Base-by-base conservation (phyloP, 495 filamentous ascomycete genomes). In the Xylaria cubensis region DNA sequence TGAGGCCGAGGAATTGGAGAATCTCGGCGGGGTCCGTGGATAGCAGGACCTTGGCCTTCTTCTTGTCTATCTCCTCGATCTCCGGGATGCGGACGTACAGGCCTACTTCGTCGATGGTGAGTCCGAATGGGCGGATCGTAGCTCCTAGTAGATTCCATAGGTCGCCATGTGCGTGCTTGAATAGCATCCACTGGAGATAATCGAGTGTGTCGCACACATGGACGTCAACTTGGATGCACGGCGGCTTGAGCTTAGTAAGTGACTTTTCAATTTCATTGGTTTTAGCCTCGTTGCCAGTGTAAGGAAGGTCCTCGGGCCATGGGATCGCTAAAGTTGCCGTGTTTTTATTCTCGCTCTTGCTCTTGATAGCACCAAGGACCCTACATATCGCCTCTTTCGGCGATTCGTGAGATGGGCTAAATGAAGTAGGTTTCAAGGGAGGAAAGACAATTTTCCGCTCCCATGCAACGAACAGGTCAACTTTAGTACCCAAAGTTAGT, bases 141-240 rank as follows among this genome's bases (percentile, higher is more conserved):
- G 84, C 81, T 0, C 91, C 91, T 0, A 94, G 74, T 1, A 94
- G 81, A 56, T 89, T 90, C 87, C 87, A 89, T 0, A 93, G 73
- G 67, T 93, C 92, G 42, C 90, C 88, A 63, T 93, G 89, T 2
- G 86, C 85, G 13, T 88, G 78, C 73, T 88, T 88, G 77, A 92
- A 92, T 34, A 86, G 76, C 67, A 83, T 79, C 92, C 92, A 93
- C 15, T 83, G 80, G 13, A 90, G 82, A 1, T 81, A 75, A 15
- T 81, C 74, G 0, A 81, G 67, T 1, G 77, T 72, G 0, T 73
- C 72, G 72, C 85, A 91, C 59, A 87, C 75, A 17, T 86, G 85
- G 2, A 93, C 75, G 76, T 94, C 92, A 8, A 94, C 81, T 67
- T 94, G 92, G 2, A 90, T 84, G 73, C 84, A 88, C 3, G 75